Conservation (phyloP, 768 basidiomycete species). For the Tremella fuciformis region DNA sequence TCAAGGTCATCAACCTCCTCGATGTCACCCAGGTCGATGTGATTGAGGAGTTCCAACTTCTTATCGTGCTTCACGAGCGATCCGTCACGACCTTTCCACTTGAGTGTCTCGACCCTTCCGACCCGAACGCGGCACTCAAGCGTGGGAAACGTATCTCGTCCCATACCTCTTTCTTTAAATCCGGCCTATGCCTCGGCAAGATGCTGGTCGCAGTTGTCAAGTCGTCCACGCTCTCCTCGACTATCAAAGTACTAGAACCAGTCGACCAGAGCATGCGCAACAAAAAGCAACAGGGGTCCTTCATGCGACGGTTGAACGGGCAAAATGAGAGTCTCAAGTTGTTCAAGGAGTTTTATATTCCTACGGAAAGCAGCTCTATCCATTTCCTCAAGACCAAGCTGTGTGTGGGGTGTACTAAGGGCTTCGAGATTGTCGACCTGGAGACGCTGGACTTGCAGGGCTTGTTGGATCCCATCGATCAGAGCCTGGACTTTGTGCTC, state of each 20-base stretch:
- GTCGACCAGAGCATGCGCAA: conserved; percentile 73
- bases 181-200: conserved; percentile 83
- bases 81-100: conserved; percentile 95
- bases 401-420: conserved; percentile 94
- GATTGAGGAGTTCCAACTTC: conserved; percentile 87
- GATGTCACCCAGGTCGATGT: conserved; percentile 95
- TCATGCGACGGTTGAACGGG: conserved; percentile 88
- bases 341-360: conserved; percentile 98
- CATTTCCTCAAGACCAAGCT: conserved; percentile 96
- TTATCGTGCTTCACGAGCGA: conserved; percentile 99
- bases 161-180: conserved; percentile 97
- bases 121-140: conserved; percentile 85
- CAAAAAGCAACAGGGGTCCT: conserved; percentile 58
- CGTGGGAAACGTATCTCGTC: conserved; percentile 92
- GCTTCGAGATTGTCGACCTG: conserved; percentile 97
- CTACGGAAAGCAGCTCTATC: conserved; percentile 91
- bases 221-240: conserved; percentile 87
- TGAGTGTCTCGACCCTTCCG: conserved; percentile 82
- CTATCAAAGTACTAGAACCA: conserved; percentile 95
- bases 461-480: conserved; percentile 85
- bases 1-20: conserved; percentile 80
- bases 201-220: conserved; percentile 96
- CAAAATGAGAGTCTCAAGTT: conserved; percentile 88
- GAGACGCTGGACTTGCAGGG: conserved; percentile 97
- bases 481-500: conserved; percentile 86